Percentiles rank a stretch among this genome's conserved stretches.
These are phyloP conservation scores for Tetragonia tetragonoides DNA, from an alignment of 148 eudicot genomes.

Conservation along the genomic window DNA sequence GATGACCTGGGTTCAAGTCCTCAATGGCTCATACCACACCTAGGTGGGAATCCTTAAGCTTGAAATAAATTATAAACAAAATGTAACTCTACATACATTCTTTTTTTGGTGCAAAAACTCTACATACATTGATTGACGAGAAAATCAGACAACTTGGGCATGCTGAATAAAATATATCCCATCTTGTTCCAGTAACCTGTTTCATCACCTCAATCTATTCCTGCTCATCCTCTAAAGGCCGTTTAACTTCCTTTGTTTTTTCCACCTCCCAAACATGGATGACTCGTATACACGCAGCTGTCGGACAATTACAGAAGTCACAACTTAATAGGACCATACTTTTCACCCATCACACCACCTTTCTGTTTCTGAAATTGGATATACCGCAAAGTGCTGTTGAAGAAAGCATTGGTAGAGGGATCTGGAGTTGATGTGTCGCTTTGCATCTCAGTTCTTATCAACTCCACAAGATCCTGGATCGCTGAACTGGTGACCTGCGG, in stretches of 20 bases:
- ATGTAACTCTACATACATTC: neutral
- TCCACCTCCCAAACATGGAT: neutral
- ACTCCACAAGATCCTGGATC: constrained; percentile 78
- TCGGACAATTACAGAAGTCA: constrained; percentile 30
- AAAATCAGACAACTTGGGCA: neutral
- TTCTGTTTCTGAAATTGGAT: constrained; percentile 97
- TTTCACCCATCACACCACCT: constrained; percentile 91
- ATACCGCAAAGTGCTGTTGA: constrained; percentile 76
- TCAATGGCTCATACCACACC: no score
- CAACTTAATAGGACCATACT: constrained; percentile 62
- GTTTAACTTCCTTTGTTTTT: neutral
- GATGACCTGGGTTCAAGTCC: no score
- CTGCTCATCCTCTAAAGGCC: neutral
- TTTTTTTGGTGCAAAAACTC: no score
- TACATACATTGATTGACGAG: neutral
- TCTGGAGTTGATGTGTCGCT: constrained; percentile 52
- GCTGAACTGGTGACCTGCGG: constrained; percentile 68
- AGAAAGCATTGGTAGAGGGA: constrained; percentile 67
- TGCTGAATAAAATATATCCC: neutral
- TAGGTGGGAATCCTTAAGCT: no score
- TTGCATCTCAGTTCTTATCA: constrained; percentile 87
- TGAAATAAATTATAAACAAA: neutral
- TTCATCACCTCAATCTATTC: neutral
- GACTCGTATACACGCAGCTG: neutral
- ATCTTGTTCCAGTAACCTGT: neutral